A percentile compares a stretch with the other conserved stretches of the same genome.
phyloP scores from a whole-genome alignment of 129 eudicot species.

The Heracleum sosnowskyi region DNA sequence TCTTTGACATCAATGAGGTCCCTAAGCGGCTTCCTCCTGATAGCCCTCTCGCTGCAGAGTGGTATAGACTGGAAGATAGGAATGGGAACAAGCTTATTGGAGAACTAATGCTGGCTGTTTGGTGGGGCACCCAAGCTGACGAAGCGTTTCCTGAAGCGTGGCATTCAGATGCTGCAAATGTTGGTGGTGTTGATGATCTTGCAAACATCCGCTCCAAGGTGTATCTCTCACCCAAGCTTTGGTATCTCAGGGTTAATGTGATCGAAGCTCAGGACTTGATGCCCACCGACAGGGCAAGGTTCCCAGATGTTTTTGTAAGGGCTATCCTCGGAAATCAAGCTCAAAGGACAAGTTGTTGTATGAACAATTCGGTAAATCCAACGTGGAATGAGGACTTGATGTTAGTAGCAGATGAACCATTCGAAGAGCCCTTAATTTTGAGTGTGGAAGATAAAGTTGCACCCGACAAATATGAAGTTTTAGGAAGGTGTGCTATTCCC shows the following conservation, averaged over 20 bases:
- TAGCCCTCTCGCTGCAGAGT: neutral
- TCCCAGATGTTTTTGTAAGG: conserved; percentile 55
- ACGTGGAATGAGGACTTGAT: conserved; percentile 64
- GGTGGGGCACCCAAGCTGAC: too few species aligned
- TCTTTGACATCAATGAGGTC: neutral
- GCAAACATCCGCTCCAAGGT: conserved; percentile 37
- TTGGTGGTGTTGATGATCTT: conserved; percentile 61
- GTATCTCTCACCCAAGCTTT: conserved; percentile 83
- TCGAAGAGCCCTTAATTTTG: conserved; percentile 55
- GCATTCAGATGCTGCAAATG: conserved; percentile 41
- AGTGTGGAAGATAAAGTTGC: conserved; percentile 52
- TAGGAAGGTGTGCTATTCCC: conserved; percentile 47
- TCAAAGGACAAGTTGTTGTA: conserved; percentile 39
- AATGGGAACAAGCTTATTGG: neutral
- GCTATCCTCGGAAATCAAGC: conserved; percentile 50
- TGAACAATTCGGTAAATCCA: conserved; percentile 51
- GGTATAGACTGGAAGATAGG: neutral
- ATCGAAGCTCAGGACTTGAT: conserved; percentile 70
- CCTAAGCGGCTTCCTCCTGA: neutral
- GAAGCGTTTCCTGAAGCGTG: conserved; percentile 13
- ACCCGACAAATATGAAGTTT: conserved; percentile 42
- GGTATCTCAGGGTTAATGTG: conserved; percentile 82
- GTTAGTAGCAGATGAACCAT: conserved; percentile 66
- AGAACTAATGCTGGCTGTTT: too few species aligned
- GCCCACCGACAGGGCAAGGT: conserved; percentile 40